A percentile compares a stretch with the other conserved stretches of the same genome.
Evolutionary conservation across 768 basidiomycete genomes (phyloP).

Genomic region (Austroboletus eburneus): DNA sequence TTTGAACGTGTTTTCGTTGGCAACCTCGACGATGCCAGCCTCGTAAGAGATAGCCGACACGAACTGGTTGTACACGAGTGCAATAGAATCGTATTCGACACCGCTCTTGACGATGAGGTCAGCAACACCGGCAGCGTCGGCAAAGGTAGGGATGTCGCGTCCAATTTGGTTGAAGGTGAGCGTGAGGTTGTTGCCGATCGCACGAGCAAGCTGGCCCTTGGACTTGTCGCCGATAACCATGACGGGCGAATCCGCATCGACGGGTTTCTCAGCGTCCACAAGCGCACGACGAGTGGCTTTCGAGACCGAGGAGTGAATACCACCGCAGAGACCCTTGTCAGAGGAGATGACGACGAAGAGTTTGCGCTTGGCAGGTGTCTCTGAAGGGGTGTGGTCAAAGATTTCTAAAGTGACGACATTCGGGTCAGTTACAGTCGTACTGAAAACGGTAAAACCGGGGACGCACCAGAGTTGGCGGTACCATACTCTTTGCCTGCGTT

Average conservation of each 20-base stretch:
- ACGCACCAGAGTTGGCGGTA: constrained; percentile 77
- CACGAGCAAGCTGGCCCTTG: constrained; percentile 83
- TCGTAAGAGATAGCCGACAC: constrained; percentile 91
- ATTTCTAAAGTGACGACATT: constrained; percentile 57
- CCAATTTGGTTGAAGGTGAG: constrained; percentile 98
- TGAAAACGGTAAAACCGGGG: constrained; percentile 3
- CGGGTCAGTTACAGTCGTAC: not conserved
- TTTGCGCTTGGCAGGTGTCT: constrained; percentile 66
- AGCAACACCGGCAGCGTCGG: constrained; percentile 90
- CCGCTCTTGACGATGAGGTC: constrained; percentile 87
- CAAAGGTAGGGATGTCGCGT: constrained; percentile 94
- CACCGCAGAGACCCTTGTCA: constrained; percentile 99
- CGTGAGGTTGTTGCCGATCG: constrained; percentile 57
- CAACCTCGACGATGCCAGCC: constrained; percentile 66
- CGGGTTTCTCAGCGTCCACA: constrained; percentile 42
- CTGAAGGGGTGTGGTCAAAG: constrained; percentile 72
- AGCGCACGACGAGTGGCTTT: constrained; percentile 82
- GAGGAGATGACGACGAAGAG: constrained; percentile 95
- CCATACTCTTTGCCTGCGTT: constrained; percentile 89
- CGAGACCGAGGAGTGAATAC: constrained; percentile 96
- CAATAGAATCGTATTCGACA: constrained; percentile 81
- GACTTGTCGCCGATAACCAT: constrained; percentile 97
- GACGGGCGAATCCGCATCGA: constrained; percentile 62
- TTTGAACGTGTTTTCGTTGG: constrained; percentile 76
- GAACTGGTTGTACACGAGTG: constrained; percentile 81